Conservation (phyloP, 495 filamentous ascomycete genomes). For the Penicillium turbatum region DNA sequence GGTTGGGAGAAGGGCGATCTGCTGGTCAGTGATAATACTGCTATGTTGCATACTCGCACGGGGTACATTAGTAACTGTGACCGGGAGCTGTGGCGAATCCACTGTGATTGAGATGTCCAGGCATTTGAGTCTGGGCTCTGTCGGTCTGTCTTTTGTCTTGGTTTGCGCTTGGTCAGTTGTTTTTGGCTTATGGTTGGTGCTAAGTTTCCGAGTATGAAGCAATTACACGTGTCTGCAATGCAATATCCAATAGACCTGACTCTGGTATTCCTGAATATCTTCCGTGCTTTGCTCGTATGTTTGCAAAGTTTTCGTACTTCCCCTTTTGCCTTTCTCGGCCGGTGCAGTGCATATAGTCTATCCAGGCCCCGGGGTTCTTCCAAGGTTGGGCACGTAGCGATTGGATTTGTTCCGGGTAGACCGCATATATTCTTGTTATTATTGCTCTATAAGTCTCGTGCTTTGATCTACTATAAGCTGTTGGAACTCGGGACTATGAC, state of each 20-base stretch:
- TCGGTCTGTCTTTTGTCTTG: background rate
- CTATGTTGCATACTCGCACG: slow-evolving; percentile 50
- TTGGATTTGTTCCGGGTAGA: no score
- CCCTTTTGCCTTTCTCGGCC: background rate
- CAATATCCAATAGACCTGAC: background rate
- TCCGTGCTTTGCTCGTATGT: background rate
- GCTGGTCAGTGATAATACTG: slow-evolving; percentile 49
- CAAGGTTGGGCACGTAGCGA: no score
- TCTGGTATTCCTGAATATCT: background rate
- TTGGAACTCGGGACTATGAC: no score
- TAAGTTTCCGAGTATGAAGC: background rate
- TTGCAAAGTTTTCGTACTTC: background rate
- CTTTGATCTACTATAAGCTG: no score
- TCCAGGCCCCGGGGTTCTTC: no score
- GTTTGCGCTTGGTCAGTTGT: background rate
- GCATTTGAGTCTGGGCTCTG: background rate
- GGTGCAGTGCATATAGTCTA: no score
- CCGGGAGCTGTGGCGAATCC: slow-evolving; percentile 50
- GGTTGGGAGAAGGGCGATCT: slow-evolving; percentile 53
- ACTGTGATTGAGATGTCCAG: slow-evolving; percentile 38
- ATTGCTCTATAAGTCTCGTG: no score
- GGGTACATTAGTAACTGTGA: slow-evolving; percentile 40
- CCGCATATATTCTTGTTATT: no score
- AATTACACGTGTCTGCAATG: background rate
- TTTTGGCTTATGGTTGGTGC: background rate